phyloP scores from a whole-genome alignment of 2,329 filamentous ascomycete genomes.

The Alternaria tenuissima region DNA sequence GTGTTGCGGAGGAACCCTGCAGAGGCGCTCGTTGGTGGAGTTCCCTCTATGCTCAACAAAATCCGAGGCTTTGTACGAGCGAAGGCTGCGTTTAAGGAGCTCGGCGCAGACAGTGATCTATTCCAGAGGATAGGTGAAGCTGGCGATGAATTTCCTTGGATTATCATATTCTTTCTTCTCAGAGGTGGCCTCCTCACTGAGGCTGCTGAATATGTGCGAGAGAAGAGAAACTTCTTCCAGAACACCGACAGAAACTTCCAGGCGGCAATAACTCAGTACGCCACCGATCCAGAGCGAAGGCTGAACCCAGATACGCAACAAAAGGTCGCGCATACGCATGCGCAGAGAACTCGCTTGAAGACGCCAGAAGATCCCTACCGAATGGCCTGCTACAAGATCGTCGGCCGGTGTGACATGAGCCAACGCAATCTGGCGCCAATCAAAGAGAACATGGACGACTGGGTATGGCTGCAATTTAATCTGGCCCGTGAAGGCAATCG shows the following conservation, averaged over 20 bases:
- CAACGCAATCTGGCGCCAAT: slow-evolving; percentile 66
- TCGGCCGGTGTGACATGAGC: slow-evolving; percentile 76
- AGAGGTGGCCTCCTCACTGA: slow-evolving; percentile 85
- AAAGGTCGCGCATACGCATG: slow-evolving; percentile 89
- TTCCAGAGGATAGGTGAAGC: slow-evolving; percentile 72
- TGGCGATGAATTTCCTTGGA: slow-evolving; percentile 87
- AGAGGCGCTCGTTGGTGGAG: slow-evolving; percentile 88
- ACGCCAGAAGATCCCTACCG: slow-evolving; percentile 92
- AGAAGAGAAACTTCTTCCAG: slow-evolving; percentile 83
- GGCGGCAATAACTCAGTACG: slow-evolving; percentile 86
- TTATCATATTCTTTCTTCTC: slow-evolving; percentile 89
- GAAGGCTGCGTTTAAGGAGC: slow-evolving; percentile 79
- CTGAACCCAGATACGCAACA: slow-evolving; percentile 82
- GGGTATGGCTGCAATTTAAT: slow-evolving; percentile 72
- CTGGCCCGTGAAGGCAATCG: slow-evolving; percentile 69
- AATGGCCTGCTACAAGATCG: slow-evolving; percentile 97
- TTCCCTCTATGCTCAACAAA: slow-evolving; percentile 87
- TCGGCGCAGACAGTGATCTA: slow-evolving; percentile 81
- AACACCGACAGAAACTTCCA: slow-evolving; percentile 91
- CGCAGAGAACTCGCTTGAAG: slow-evolving; percentile 81
- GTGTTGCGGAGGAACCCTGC: slow-evolving; percentile 83
- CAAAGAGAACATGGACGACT: slow-evolving; percentile 69
- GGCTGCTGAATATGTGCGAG: slow-evolving; percentile 84
- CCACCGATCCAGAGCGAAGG: slow-evolving; percentile 76
- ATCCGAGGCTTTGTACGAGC: slow-evolving; percentile 91